Conservation (phyloP, 176 grass and related monocot species). For the Oryza officinalis region DNA sequence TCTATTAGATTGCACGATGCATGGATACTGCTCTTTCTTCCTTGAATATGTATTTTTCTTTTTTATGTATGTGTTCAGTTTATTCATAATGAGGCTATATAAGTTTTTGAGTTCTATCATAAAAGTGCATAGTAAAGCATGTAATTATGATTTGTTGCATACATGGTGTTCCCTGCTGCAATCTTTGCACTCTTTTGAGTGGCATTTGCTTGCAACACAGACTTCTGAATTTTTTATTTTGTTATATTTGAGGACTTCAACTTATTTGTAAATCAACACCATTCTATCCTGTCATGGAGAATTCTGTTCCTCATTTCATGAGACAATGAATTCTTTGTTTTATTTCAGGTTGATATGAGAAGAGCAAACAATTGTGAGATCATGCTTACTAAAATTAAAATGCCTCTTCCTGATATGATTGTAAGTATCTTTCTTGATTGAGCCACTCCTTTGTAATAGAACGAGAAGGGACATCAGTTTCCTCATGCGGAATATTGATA, state of each 20-base stretch:
- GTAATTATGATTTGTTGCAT: not conserved
- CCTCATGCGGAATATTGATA: not conserved
- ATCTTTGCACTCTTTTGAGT: not conserved
- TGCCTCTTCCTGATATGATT: constrained; percentile 99
- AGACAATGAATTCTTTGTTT: constrained; percentile 9
- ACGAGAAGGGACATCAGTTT: constrained; percentile 22
- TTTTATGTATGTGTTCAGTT: constrained; percentile 5
- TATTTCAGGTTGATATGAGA: constrained; percentile 93
- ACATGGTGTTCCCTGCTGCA: not conserved
- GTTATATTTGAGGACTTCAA: constrained; percentile 16
- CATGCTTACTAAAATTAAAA: constrained; percentile 99
- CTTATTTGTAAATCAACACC: constrained; percentile 25
- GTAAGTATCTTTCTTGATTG: constrained; percentile 58
- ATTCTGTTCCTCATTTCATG: constrained; percentile 14
- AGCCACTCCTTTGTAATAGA: constrained; percentile 15
- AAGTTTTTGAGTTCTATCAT: constrained; percentile 8
- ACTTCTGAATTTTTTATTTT: constrained; percentile 5
- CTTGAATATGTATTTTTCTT: constrained; percentile 1
- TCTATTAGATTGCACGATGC: not conserved
- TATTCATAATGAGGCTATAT: not conserved
- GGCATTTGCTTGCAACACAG: constrained; percentile 1
- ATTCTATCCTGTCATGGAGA: not conserved
- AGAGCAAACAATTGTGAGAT: constrained; percentile 99
- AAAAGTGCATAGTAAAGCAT: not conserved
- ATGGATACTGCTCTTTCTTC: constrained; percentile 15